Percentiles rank a stretch among this genome's conserved stretches.
These are phyloP conservation scores for Fusarium torreyae DNA, from an alignment of 2,329 filamentous ascomycete species.

Conservation along the genomic window DNA sequence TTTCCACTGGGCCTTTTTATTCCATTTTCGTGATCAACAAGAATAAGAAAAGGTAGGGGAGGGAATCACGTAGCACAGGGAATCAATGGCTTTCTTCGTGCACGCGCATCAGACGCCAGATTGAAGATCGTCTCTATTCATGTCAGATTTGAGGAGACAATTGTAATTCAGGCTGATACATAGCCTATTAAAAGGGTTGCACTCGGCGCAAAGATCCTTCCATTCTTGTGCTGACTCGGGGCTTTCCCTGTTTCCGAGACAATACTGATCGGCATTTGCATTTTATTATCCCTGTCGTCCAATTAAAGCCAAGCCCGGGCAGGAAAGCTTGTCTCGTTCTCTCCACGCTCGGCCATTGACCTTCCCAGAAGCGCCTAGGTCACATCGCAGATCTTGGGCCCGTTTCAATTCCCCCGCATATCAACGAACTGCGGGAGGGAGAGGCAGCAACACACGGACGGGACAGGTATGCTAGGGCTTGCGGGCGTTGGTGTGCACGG, in stretches of 20 bases:
- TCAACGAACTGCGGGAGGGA: conserved; percentile 11
- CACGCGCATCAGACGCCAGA: background rate
- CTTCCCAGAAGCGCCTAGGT: conserved; percentile 42
- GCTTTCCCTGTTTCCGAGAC: conserved; percentile 26
- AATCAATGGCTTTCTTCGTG: conserved; percentile 1
- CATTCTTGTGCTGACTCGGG: conserved; percentile 14
- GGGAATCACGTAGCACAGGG: conserved; percentile 10
- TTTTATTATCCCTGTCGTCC: conserved; percentile 4
- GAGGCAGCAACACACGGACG: background rate
- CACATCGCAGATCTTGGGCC: conserved; percentile 29
- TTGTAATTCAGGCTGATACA: conserved; percentile 24
- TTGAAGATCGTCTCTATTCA: conserved; percentile 14
- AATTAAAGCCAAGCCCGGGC: conserved; percentile 31
- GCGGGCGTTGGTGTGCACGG: conserved; percentile 27
- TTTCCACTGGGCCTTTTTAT: background rate
- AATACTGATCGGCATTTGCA: conserved; percentile 32
- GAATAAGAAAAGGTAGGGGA: background rate
- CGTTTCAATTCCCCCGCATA: conserved; percentile 31
- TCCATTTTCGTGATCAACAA: conserved; percentile 22
- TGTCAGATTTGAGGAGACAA: conserved; percentile 17
- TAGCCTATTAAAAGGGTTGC: conserved; percentile 20
- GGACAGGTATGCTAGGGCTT: conserved; percentile 1
- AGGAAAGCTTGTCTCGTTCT: conserved; percentile 22
- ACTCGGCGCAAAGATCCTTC: conserved; percentile 20
- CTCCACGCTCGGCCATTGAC: conserved; percentile 26